Conservation (phyloP, 1,139 yeast species). For the Casaregolazyma lundiana region DNA sequence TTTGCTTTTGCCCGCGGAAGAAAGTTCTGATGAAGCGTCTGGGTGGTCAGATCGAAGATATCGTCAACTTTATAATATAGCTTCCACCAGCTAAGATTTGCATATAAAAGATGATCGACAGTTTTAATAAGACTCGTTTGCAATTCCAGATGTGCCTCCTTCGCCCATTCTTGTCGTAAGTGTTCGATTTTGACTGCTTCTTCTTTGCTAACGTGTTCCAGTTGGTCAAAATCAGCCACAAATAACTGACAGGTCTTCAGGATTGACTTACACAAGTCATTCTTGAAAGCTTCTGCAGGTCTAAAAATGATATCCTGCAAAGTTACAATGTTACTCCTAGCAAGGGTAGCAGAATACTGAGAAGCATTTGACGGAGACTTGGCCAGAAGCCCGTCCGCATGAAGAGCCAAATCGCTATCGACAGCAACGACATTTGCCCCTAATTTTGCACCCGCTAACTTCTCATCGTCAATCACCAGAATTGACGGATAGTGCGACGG, state of each 20-base stretch:
- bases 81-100: slow-evolving; percentile 36
- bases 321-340: slow-evolving; percentile 25
- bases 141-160: slow-evolving; percentile 36
- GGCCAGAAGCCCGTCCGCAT: slow-evolving; percentile 27
- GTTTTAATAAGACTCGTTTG: slow-evolving; percentile 30
- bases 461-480: slow-evolving; percentile 23
- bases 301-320: slow-evolving; percentile 24
- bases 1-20: slow-evolving; percentile 30
- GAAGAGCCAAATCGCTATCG: slow-evolving; percentile 23
- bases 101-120: slow-evolving; percentile 21
- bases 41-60: slow-evolving; percentile 26
- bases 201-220: slow-evolving; percentile 14
- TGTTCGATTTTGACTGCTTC: slow-evolving; percentile 21
- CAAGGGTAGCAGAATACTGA: slow-evolving; percentile 22
- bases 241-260: slow-evolving; percentile 24
- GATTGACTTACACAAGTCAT: slow-evolving; percentile 24
- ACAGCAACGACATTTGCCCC: slow-evolving; percentile 14
- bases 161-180: slow-evolving; percentile 33
- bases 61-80: slow-evolving; percentile 37
- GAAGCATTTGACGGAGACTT: slow-evolving; percentile 30
- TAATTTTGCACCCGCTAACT: slow-evolving; percentile 10
- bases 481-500: slow-evolving; percentile 23
- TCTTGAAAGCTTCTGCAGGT: slow-evolving; percentile 15
- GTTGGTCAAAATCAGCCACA: slow-evolving; percentile 1
- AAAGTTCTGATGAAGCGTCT: slow-evolving; percentile 20